Conservation (phyloP, 352 stramenopile species). For the Pythium brachiatum region DNA sequence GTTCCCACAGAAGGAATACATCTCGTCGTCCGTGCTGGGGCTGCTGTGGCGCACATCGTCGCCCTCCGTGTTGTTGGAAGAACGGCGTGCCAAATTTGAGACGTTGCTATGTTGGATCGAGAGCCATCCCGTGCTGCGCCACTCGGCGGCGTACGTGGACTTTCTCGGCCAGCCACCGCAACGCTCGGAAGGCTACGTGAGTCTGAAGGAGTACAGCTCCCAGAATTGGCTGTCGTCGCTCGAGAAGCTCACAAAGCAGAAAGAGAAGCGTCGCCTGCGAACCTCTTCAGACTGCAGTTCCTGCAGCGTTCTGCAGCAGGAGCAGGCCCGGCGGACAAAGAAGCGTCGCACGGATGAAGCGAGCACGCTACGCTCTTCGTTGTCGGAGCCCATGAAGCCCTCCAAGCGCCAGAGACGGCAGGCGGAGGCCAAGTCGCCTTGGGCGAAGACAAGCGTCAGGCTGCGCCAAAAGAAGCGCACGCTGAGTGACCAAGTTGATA, state of each 20-base stretch:
- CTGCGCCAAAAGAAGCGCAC: constrained; percentile 18
- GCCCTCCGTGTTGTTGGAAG: constrained; percentile 40
- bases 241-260: constrained; percentile 50
- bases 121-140: constrained; percentile 37
- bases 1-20: constrained; percentile 57
- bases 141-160: constrained; percentile 33
- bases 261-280: constrained; percentile 30
- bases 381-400: neutral
- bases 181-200: constrained; percentile 58
- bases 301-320: constrained; percentile 5
- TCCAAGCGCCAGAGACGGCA: constrained; percentile 18
- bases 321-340: constrained; percentile 3
- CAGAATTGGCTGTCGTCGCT: constrained; percentile 61
- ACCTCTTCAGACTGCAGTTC: constrained; percentile 35
- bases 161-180: constrained; percentile 68
- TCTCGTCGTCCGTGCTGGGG: constrained; percentile 45
- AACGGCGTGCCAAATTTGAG: constrained; percentile 53
- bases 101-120: constrained; percentile 60
- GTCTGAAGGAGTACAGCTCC: constrained; percentile 69
- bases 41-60: constrained; percentile 50
- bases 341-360: constrained; percentile 21
- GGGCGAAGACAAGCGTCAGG: constrained; percentile 1
- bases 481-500: neutral
- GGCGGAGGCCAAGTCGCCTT: neutral
- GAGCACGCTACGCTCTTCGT: neutral